A percentile compares a stretch with the other conserved stretches of the same genome.
Conservation (phyloP, 108 stramenopile genomes). For the Nitzschia putrida region DNA sequence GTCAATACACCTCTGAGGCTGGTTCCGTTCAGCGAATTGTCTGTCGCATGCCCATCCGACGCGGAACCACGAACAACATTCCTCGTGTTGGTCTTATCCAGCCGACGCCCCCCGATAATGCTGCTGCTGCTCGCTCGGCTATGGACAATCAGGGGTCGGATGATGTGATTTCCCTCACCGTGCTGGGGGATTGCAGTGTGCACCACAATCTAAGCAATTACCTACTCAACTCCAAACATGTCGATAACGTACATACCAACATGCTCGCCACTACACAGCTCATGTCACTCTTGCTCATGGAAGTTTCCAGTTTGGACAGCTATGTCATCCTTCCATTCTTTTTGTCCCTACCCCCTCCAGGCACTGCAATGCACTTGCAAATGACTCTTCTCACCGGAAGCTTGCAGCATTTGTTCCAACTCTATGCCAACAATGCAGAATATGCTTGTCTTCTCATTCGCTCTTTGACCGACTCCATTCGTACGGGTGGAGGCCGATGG, state of each 20-base stretch:
- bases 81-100: constrained; percentile 84
- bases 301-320: constrained; percentile 37
- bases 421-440: constrained; percentile 55
- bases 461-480: constrained; percentile 54
- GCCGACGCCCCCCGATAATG: constrained; percentile 49
- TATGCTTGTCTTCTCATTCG: constrained; percentile 56
- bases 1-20: constrained; percentile 3
- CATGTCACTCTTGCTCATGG: constrained; percentile 41
- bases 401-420: constrained; percentile 62
- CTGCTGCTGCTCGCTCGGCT: background rate
- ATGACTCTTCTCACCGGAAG: constrained; percentile 43
- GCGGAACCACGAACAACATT: constrained; percentile 63
- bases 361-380: constrained; percentile 53
- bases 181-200: constrained; percentile 46
- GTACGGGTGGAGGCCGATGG: constrained; percentile 62
- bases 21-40: constrained; percentile 39
- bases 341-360: constrained; percentile 65
- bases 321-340: constrained; percentile 71
- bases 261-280: constrained; percentile 26
- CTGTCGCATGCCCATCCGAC: constrained; percentile 45
- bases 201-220: constrained; percentile 47
- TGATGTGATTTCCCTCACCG: constrained; percentile 40
- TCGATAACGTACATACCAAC: constrained; percentile 37
- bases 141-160: background rate
- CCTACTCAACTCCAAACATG: constrained; percentile 32